Conservation (phyloP, 768 basidiomycete genomes). For the Lepiota venenata region DNA sequence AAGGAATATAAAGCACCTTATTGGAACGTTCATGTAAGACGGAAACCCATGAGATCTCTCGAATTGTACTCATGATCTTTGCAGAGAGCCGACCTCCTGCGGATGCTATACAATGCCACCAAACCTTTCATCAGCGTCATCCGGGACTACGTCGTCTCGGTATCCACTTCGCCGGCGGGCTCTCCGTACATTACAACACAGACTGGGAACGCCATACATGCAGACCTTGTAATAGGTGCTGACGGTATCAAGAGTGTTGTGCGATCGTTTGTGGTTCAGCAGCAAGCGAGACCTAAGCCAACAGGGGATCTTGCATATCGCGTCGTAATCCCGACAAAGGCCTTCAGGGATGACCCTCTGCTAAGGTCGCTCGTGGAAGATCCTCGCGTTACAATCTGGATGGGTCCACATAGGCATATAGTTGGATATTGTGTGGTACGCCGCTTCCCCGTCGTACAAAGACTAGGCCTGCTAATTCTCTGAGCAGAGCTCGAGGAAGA, state of each 20-base stretch:
- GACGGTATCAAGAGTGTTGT: slow-evolving; percentile 50
- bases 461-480: background rate
- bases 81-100: slow-evolving; percentile 49
- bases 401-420: slow-evolving; percentile 44
- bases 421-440: slow-evolving; percentile 35
- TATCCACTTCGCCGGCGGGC: slow-evolving; percentile 14
- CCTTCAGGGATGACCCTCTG: slow-evolving; percentile 48
- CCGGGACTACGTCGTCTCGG: slow-evolving; percentile 29
- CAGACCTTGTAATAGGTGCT: slow-evolving; percentile 44
- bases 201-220: slow-evolving; percentile 37
- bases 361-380: slow-evolving; percentile 46
- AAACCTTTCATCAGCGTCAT: slow-evolving; percentile 32
- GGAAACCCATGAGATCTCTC: slow-evolving; percentile 15
- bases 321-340: slow-evolving; percentile 42
- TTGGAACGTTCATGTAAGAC: slow-evolving; percentile 31
- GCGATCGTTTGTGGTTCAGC: slow-evolving; percentile 45
- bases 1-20: slow-evolving; percentile 28
- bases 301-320: slow-evolving; percentile 68
- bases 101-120: slow-evolving; percentile 32
- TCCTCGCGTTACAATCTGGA: slow-evolving; percentile 56
- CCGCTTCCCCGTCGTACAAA: slow-evolving; percentile 2
- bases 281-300: slow-evolving; percentile 39
- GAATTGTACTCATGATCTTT: slow-evolving; percentile 15
- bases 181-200: slow-evolving; percentile 33
- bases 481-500: slow-evolving; percentile 30